Conservation (phyloP, 768 basidiomycete genomes). For the Collybia nuda region DNA sequence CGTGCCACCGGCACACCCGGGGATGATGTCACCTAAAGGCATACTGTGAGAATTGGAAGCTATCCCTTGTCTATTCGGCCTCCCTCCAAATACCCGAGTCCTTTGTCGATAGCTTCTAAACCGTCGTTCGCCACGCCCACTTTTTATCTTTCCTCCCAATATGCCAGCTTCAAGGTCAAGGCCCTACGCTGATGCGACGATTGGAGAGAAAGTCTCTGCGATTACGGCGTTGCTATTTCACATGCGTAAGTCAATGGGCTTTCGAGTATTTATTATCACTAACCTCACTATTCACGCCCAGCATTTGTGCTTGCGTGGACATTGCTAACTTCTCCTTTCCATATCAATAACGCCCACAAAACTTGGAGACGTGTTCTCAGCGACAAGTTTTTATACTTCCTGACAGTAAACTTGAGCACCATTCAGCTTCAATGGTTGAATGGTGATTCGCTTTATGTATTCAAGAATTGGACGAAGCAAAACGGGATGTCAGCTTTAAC, state of each 20-base stretch:
- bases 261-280: neutral
- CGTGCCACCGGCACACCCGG: too few relatives aligned
- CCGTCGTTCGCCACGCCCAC: too few relatives aligned
- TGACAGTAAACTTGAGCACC: constrained; percentile 7
- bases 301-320: constrained; percentile 17
- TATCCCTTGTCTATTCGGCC: too few relatives aligned
- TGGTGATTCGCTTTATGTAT: constrained; percentile 18
- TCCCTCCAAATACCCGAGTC: too few relatives aligned
- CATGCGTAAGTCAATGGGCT: constrained; percentile 9
- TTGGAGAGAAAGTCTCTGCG: constrained; percentile 7
- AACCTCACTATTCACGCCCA: neutral
- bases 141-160: too few relatives aligned
- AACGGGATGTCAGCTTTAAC: constrained; percentile 16
- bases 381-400: constrained; percentile 14
- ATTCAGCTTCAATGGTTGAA: constrained; percentile 20
- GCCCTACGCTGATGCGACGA: constrained; percentile 14
- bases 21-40: too few relatives aligned
- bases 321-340: constrained; percentile 11
- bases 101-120: too few relatives aligned
- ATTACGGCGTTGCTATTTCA: constrained; percentile 2
- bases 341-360: constrained; percentile 15
- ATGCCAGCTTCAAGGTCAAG: neutral
- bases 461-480: constrained; percentile 20
- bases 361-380: constrained; percentile 18
- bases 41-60: too few relatives aligned